Evolutionary conservation across 345 rosid species (phyloP), one percentile per base, ranked within the genome.

Genomic region (Adansonia digitata): DNA sequence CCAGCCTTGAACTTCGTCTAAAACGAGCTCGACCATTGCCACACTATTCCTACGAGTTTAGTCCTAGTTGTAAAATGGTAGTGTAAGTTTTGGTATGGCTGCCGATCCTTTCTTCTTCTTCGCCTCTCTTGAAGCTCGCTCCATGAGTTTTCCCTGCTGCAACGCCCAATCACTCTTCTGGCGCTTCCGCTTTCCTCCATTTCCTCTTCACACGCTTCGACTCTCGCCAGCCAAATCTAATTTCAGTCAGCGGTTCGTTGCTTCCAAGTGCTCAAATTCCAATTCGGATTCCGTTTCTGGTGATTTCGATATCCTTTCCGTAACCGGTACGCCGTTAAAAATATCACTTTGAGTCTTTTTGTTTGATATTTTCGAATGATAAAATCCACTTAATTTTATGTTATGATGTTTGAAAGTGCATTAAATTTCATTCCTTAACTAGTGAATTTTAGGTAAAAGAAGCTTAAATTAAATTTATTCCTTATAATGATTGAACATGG

Each of bases 231-330:
- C 71, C 2, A 71, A 75, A 12, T 39, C 66, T 9, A 69, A 63
- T 27, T 35, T 75, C 60, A 53, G 46, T 7, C 62, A 74, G 46
- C 56, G 53, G 68, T 57, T 80, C 77, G 7, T n/a, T n/a, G n/a
- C 56, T 27, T 73, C 67, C 80, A 69, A 7, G 34, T 69, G 26
- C 26, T 69, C 70, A 7, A 13, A 0, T 42, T 66, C 72, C 2
- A 46, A 5, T 17, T 68, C 72, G 26, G 57, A 69, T 17, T 46
- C 73, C 62, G 63, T 64, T 73, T 49, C 82, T 14, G 74, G 43
- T n/a, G 78, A 85, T 59, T 63, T 80, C 26, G 69, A 74, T 69
- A 78, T 88, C 61, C 27, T 86, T 55, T 88, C 84, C 7, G 42
- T 4, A 45, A 84, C 81, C 29, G 87, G 92, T 88, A 82, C 71